Evolutionary conservation across 345 rosid genomes (phyloP).

Genomic region (rapeseed (Brassica napus)): Da-Ae NC_063444.1:8195001-8195500

Average conservation of each 20-base stretch:
- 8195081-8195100: neutral
- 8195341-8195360: neutral
- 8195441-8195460: neutral
- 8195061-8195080: neutral
- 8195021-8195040: neutral
- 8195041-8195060: neutral
- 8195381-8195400: conserved; percentile 36
- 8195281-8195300: conserved; percentile 22
- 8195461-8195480: conserved; percentile 11
- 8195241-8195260: neutral
- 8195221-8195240: neutral
- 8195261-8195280: neutral
- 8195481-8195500: conserved; percentile 23
- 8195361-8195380: conserved; percentile 29
- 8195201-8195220: neutral
- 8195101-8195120: neutral
- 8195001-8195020: neutral
- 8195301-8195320: conserved; percentile 10
- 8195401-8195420: conserved; percentile 9
- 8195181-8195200: neutral
- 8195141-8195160: neutral
- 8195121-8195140: neutral
- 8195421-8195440: neutral
- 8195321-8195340: no score
- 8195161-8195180: conserved; percentile 12